phyloP scores from a whole-genome alignment of 2,329 filamentous ascomycete genomes.

The Calonectria pseudoreteaudii region DNA sequence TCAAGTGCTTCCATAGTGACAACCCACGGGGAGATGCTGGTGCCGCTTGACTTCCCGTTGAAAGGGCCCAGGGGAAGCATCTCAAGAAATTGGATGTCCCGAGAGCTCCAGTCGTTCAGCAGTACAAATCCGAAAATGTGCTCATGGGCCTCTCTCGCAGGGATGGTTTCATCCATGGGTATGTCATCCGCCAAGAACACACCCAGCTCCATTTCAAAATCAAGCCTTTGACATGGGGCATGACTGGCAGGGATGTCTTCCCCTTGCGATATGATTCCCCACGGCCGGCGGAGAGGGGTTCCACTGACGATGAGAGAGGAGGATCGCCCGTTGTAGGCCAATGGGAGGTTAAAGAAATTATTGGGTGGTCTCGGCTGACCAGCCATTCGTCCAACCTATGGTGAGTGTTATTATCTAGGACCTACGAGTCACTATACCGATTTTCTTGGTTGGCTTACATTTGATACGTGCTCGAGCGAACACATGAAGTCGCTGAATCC shows the following conservation, averaged over 20 bases:
- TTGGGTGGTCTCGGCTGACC: too few relatives aligned
- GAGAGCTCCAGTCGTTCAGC: conserved; percentile 72
- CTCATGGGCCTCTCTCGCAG: conserved; percentile 73
- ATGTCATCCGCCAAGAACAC: conserved; percentile 78
- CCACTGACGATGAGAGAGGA: conserved; percentile 81
- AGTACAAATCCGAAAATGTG: conserved; percentile 77
- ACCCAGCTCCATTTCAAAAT: conserved; percentile 83
- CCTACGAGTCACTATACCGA: too few relatives aligned
- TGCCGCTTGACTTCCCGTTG: conserved; percentile 71
- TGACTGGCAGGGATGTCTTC: conserved; percentile 64
- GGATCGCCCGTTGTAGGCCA: conserved; percentile 83
- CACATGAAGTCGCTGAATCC: too few relatives aligned
- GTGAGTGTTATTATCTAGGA: too few relatives aligned
- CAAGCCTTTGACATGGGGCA: conserved; percentile 68
- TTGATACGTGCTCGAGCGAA: too few relatives aligned
- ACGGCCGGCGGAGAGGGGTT: conserved; percentile 76
- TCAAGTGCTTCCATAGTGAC: conserved; percentile 69
- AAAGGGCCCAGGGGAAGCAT: conserved; percentile 72
- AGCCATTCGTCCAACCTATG: too few relatives aligned
- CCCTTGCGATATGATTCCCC: conserved; percentile 75
- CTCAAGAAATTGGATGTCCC: conserved; percentile 71
- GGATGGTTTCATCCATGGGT: conserved; percentile 72
- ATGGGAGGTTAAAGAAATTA: conserved; percentile 83
- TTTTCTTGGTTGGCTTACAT: too few relatives aligned
- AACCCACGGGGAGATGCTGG: conserved; percentile 71